phyloP scores from a whole-genome alignment of 2,329 filamentous ascomycete species.

The Dactylonectria macrodidyma region DNA sequence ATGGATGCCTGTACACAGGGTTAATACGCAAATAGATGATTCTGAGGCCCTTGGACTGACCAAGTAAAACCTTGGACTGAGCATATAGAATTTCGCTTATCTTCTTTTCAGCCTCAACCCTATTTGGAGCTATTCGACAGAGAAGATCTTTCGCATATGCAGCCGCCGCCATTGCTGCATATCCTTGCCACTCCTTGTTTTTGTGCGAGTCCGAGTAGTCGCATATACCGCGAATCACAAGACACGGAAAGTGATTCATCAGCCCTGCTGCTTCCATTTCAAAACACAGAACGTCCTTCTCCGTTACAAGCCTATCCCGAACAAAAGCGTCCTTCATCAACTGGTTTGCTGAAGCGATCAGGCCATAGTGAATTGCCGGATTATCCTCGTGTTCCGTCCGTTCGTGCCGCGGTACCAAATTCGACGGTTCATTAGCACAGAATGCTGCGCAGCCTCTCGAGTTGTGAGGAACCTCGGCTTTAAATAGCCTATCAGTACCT shows the following conservation, averaged over 20 bases:
- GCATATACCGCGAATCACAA: neutral
- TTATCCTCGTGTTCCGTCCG: no score
- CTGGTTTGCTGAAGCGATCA: neutral
- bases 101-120: no score
- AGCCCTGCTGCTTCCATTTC: neutral
- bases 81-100: no score
- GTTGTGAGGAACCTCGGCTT: conserved; percentile 17
- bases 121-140: no score
- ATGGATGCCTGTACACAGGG: no score
- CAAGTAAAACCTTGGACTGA: no score
- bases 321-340: neutral
- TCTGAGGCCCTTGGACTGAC: no score
- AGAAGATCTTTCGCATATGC: neutral
- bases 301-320: neutral
- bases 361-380: neutral
- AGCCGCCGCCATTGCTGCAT: neutral
- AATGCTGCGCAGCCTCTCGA: neutral
- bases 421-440: no score
- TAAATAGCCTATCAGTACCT: conserved; percentile 28
- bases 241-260: neutral
- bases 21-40: no score
- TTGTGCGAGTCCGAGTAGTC: neutral
- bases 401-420: no score
- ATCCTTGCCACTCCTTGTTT: neutral
- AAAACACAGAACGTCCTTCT: neutral